Conservation (phyloP, 2,329 filamentous ascomycete genomes). For the Cercospora sojina region DNA sequence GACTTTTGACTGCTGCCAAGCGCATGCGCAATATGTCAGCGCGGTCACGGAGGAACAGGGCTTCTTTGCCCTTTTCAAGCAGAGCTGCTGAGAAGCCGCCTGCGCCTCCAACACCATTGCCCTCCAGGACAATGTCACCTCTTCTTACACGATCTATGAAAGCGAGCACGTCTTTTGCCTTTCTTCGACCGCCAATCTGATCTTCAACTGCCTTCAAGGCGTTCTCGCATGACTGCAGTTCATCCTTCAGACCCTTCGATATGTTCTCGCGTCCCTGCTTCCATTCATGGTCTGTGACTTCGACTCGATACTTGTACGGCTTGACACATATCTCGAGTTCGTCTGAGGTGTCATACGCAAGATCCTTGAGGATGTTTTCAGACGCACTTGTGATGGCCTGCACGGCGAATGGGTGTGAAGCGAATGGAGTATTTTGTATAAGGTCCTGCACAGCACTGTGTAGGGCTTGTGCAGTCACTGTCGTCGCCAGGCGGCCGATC, state of each 20-base stretch:
- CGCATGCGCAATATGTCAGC: conserved; percentile 89
- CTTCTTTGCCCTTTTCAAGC: conserved; percentile 77
- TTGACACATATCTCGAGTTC: conserved; percentile 99
- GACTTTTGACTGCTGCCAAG: conserved; percentile 80
- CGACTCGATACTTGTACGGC: conserved; percentile 97
- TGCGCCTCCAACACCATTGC: conserved; percentile 75
- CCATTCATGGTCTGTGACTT: conserved; percentile 91
- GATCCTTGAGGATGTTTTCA: conserved; percentile 83
- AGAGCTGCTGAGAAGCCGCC: conserved; percentile 90
- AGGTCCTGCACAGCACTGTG: conserved; percentile 80
- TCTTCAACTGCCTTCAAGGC: conserved; percentile 75
- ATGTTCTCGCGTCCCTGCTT: conserved; percentile 79
- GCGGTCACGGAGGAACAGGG: conserved; percentile 88
- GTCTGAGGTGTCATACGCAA: conserved; percentile 95
- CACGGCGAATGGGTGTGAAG: conserved; percentile 84
- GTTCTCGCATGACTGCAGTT: conserved; percentile 78
- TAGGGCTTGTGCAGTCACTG: conserved; percentile 82
- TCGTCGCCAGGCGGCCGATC: conserved; percentile 88
- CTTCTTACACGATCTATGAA: conserved; percentile 90
- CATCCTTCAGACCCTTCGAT: conserved; percentile 75
- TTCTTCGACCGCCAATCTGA: conserved; percentile 74
- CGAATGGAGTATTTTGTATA: conserved; percentile 77
- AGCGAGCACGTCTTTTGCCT: conserved; percentile 81
- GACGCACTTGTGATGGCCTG: conserved; percentile 89
- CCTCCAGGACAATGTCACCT: conserved; percentile 81